Evolutionary conservation across 2,329 filamentous ascomycete genomes (phyloP).

Genomic region (Sarocladiaceae sp.): DNA sequence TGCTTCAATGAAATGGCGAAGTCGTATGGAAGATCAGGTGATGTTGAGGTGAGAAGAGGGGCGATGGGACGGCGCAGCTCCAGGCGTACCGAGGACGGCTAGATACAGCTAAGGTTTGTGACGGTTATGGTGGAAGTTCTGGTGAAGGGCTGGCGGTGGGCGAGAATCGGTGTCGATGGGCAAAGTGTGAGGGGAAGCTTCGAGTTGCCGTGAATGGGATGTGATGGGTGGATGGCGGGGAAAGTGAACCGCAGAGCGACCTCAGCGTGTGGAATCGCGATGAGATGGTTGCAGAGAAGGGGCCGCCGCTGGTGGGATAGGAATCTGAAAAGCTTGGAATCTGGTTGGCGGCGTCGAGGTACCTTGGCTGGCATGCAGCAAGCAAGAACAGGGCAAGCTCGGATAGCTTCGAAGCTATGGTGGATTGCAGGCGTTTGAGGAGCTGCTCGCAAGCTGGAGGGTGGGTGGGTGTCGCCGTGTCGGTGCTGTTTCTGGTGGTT

Average conservation of each 20-base stretch:
- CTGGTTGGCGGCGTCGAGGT: slow-evolving; percentile 3
- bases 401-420: slow-evolving; percentile 4
- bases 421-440: too few species aligned
- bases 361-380: slow-evolving; percentile 3
- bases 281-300: not conserved
- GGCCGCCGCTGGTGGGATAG: too few species aligned
- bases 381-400: not conserved
- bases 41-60: not conserved
- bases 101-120: slow-evolving; percentile 1
- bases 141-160: slow-evolving; percentile 2
- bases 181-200: slow-evolving; percentile 4
- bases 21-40: not conserved
- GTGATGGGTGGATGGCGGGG: slow-evolving; percentile 1
- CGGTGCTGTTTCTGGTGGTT: not conserved
- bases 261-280: slow-evolving; percentile 3
- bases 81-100: slow-evolving; percentile 2
- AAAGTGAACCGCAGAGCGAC: not conserved
- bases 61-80: not conserved
- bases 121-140: slow-evolving; percentile 3
- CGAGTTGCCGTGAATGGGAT: not conserved
- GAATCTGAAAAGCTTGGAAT: not conserved
- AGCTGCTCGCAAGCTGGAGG: too few species aligned
- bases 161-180: not conserved
- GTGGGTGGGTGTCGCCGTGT: not conserved
- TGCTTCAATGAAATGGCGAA: not conserved